A percentile compares a stretch with the other conserved stretches of the same genome.
phyloP scores from a whole-genome alignment of 495 filamentous ascomycete genomes.

The Talaromyces proteolyticus region DNA sequence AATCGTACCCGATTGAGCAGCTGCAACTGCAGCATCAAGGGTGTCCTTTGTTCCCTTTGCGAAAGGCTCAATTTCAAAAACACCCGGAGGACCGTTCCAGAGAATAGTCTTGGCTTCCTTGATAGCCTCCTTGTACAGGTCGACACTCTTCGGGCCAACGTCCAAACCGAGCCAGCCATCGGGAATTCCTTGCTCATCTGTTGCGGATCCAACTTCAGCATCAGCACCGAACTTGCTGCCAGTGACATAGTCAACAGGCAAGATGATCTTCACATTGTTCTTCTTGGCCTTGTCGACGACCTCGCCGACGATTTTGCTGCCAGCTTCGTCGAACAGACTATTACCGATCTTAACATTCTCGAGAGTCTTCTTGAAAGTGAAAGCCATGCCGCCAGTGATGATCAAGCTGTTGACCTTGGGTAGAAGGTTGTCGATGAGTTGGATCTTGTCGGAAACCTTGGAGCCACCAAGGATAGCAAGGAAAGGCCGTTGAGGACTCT shows the following conservation, averaged over 20 bases:
- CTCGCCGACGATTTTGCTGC: slow-evolving; percentile 83
- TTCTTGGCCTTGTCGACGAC: slow-evolving; percentile 95
- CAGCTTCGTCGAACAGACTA: slow-evolving; percentile 90
- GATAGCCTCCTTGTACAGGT: slow-evolving; percentile 82
- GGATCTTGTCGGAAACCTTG: slow-evolving; percentile 99
- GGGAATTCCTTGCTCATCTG: slow-evolving; percentile 84
- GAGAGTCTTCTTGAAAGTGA: slow-evolving; percentile 99
- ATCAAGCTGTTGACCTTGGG: slow-evolving; percentile 95
- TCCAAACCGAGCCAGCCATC: slow-evolving; percentile 98
- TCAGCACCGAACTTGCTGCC: slow-evolving; percentile 91
- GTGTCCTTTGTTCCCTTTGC: slow-evolving; percentile 85
- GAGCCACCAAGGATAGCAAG: slow-evolving; percentile 96
- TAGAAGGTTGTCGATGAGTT: slow-evolving; percentile 97
- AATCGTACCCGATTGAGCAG: slow-evolving; percentile 73
- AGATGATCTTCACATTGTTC: slow-evolving; percentile 87
- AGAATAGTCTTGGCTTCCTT: slow-evolving; percentile 90
- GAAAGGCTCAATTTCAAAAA: slow-evolving; percentile 96
- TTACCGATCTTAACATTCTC: slow-evolving; percentile 85
- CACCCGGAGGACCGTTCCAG: slow-evolving; percentile 96
- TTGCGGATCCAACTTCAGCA: slow-evolving; percentile 74
- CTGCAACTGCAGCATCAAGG: slow-evolving; percentile 77
- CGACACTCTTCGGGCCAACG: slow-evolving; percentile 79
- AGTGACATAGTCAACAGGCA: slow-evolving; percentile 92
- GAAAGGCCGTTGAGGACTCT: slow-evolving; percentile 90
- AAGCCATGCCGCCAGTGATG: slow-evolving; percentile 97